phyloP scores from a whole-genome alignment of 768 basidiomycete species.

The Termitomyces sp. region DNA sequence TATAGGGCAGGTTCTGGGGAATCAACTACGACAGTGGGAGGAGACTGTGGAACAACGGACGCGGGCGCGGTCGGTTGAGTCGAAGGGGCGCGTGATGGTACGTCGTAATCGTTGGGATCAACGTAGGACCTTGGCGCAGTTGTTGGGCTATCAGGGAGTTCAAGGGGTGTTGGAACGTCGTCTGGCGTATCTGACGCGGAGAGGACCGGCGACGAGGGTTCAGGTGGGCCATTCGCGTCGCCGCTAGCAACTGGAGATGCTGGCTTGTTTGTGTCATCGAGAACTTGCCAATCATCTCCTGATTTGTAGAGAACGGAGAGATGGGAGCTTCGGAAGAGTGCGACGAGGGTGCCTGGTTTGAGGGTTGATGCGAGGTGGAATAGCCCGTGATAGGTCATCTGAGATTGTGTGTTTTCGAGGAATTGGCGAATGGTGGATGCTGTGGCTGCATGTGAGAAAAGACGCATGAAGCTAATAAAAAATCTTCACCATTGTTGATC shows the following conservation, averaged over 20 bases:
- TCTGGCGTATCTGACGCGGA: slow-evolving; percentile 2
- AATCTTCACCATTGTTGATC: slow-evolving; percentile 60
- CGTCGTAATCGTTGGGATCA: background rate
- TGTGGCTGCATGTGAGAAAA: slow-evolving; percentile 18
- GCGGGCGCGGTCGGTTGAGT: background rate
- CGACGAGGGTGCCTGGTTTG: slow-evolving; percentile 50
- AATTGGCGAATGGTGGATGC: slow-evolving; percentile 66
- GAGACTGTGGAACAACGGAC: background rate
- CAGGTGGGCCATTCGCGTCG: background rate
- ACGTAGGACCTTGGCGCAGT: slow-evolving; percentile 10
- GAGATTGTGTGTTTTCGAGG: slow-evolving; percentile 68
- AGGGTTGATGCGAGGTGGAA: slow-evolving; percentile 73
- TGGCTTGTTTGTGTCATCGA: slow-evolving; percentile 1
- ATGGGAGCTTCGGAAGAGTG: slow-evolving; percentile 88
- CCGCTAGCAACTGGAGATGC: background rate
- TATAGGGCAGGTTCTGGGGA: slow-evolving; percentile 47
- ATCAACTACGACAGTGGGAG: background rate
- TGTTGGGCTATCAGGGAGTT: slow-evolving; percentile 1
- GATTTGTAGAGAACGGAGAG: slow-evolving; percentile 81
- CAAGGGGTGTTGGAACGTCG: slow-evolving; percentile 5
- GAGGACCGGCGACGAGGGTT: slow-evolving; percentile 2
- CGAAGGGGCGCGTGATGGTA: background rate
- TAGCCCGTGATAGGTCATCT: slow-evolving; percentile 84
- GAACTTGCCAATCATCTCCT: slow-evolving; percentile 8
- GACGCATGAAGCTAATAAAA: background rate